phyloP scores from a whole-genome alignment of 495 filamentous ascomycete genomes.

The Penicillium crystallinum region DNA sequence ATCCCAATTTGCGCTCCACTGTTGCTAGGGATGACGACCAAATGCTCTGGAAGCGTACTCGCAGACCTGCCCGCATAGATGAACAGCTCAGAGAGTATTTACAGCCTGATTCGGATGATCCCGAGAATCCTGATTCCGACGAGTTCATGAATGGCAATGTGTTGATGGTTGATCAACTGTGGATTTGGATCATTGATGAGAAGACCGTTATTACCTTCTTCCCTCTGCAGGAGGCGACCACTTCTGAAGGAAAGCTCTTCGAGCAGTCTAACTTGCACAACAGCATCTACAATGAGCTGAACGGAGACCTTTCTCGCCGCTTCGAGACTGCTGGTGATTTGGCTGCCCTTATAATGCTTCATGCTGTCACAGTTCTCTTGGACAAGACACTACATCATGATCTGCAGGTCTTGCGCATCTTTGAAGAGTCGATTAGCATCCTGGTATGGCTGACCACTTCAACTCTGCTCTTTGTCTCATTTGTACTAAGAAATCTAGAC shows the following conservation, averaged over 20 bases:
- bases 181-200: constrained; percentile 61
- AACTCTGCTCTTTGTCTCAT: background rate
- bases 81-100: constrained; percentile 24
- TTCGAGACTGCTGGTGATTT: constrained; percentile 60
- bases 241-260: constrained; percentile 51
- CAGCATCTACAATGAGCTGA: constrained; percentile 63
- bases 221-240: constrained; percentile 40
- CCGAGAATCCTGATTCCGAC: constrained; percentile 9
- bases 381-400: constrained; percentile 55
- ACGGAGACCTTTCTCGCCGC: constrained; percentile 59
- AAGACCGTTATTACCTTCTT: constrained; percentile 59
- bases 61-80: constrained; percentile 31
- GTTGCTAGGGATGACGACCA: constrained; percentile 61
- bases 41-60: constrained; percentile 66
- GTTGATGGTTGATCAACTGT: constrained; percentile 66
- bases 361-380: constrained; percentile 58
- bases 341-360: constrained; percentile 55
- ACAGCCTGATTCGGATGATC: constrained; percentile 13
- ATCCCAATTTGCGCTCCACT: constrained; percentile 58
- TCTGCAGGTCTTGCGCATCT: constrained; percentile 60
- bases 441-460: constrained; percentile 31
- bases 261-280: constrained; percentile 58
- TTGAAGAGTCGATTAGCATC: constrained; percentile 63
- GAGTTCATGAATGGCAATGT: constrained; percentile 54
- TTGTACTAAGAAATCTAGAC: constrained; percentile 33